Percentiles rank a stretch among this genome's conserved stretches.
phyloP scores from a whole-genome alignment of 441 rosid genomes.

The Mallotus japonicus region DNA sequence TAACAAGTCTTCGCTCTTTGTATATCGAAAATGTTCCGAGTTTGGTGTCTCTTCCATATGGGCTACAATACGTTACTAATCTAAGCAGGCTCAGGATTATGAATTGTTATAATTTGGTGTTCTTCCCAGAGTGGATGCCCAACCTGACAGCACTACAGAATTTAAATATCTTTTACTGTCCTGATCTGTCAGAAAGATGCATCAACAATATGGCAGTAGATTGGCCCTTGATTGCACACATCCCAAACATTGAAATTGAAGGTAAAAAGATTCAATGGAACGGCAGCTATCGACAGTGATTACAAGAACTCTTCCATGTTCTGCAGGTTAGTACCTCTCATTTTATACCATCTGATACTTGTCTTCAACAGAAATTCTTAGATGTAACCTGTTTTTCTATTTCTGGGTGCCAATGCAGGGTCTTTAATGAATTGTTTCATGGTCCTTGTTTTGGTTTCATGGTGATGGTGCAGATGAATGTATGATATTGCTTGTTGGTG shows the following conservation, averaged over 20 bases:
- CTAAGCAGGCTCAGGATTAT: neutral
- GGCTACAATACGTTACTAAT: conserved; percentile 16
- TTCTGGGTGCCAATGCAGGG: no score
- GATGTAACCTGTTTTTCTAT: no score
- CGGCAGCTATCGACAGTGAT: neutral
- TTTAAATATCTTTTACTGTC: neutral
- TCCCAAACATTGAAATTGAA: conserved; percentile 11
- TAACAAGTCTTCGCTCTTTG: conserved; percentile 3
- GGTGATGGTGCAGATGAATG: no score
- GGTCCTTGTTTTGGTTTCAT: neutral
- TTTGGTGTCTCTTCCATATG: conserved; percentile 15
- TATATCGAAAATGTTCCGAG: neutral
- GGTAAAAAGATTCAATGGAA: neutral
- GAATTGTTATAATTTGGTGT: neutral
- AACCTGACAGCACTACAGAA: conserved; percentile 2
- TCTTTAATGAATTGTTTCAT: no score
- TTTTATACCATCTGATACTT: no score
- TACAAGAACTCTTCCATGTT: no score
- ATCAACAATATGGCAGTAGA: neutral
- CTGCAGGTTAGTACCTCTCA: no score
- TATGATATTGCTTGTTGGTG: no score
- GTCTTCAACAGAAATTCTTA: no score
- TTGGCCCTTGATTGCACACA: conserved; percentile 24
- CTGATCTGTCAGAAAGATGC: conserved; percentile 12
- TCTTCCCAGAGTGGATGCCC: conserved; percentile 14